Base-by-base conservation (phyloP, 1,284 basidiomycete genomes). In the Rhodofomes roseus region DNA sequence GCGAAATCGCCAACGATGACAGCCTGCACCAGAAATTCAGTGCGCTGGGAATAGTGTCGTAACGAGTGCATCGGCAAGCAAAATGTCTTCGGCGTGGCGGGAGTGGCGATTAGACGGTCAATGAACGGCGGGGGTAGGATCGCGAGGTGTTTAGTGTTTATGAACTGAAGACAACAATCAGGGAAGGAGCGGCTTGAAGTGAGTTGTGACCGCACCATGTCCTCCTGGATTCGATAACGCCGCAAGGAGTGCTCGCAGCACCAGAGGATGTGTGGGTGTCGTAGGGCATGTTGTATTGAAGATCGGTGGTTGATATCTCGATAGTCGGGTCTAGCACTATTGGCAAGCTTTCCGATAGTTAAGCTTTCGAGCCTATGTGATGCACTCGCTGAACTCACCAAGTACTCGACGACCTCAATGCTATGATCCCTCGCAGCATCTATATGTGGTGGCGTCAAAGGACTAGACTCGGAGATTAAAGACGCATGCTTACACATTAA, bases 401-500 rank as follows among this genome's bases (percentile, higher is more conserved):
- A 73, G 63, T 79, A 74, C 62, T 81, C 76, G 5, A 85, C 84
- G 23, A 90, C 84, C 60, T 85, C 79, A 44, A 83, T 67, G 63
- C 80, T 82, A 54, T 86, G 84, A 72, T 91, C 89, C 60, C 89
- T 83, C 55, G 86, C 82, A 46, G 89, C 87, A 73, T 91, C 89
- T 91, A 66, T 59, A 50, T 60, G 55, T 65, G 64, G 40, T 68
- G 48, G 53, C 25, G 55, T 56, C 41, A 34, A 53, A 60, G 59
- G 48, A 59, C 34, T 37, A 55, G 43, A 34, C 11, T 37, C 55
- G 50, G 40, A 50, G 53, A 25, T 46, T 22, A 27, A 44, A 20
- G 12, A 56, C 61, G 23, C 53, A 58, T 22, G 76, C 88, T 75
- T 76, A 91, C 89, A 91, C 89, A 91, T 91, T 59, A 91, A 76